Evolutionary conservation across 352 stramenopile genomes (phyloP), one percentile per base, ranked within the genome.

Genomic region (Phytophthora pinifolia): DNA sequence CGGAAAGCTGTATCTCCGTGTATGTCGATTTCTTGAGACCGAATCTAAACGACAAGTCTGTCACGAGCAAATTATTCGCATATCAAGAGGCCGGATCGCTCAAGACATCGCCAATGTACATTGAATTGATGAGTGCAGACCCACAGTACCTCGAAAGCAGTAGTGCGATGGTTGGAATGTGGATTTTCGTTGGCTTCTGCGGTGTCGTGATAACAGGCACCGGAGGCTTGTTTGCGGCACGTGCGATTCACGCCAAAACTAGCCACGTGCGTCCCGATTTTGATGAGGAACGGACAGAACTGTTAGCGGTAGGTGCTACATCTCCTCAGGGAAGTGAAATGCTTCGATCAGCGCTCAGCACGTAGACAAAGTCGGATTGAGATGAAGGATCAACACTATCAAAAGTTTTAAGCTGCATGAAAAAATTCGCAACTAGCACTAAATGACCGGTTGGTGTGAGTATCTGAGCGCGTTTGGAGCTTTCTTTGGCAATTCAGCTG

Each of bases 181-280:
- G 77, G 73, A 51, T 82, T 27, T 90, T 86, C 41, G 62, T 90
- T 6, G 66, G 70, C 15, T 76, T 88, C 48, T 86, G 77, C 27
- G 54, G 42, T 1, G 56, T 58, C n/a, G 72, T 71, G 20, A 36
- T 81, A 12, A 59, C 37, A 9, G 59, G 54, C 17, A 62, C 65
- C 17, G 64, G 32, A 2, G 30, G 17, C 22, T 49, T 88, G 22
- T 77, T 88, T 45, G 20, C 49, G 4, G 46, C 65, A n/a, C 65
- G 76, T 38, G 65, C 63, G 4, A 33, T 80, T 46, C 59, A 62
- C 10, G 41, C 57, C n/a, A 79, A 79, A 42, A 54, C 39, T 36
- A 83, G 68, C 45, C 72, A 85, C 41, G 76, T 85, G 15, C 55
- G 36, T 43, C 76, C 74, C 0, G 50, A 76, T 12, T 32, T 66